Evolutionary conservation across 2,329 filamentous ascomycete genomes (phyloP), one percentile per base, ranked within the genome.

Genomic region (Clonostachys rhizophaga): DNA sequence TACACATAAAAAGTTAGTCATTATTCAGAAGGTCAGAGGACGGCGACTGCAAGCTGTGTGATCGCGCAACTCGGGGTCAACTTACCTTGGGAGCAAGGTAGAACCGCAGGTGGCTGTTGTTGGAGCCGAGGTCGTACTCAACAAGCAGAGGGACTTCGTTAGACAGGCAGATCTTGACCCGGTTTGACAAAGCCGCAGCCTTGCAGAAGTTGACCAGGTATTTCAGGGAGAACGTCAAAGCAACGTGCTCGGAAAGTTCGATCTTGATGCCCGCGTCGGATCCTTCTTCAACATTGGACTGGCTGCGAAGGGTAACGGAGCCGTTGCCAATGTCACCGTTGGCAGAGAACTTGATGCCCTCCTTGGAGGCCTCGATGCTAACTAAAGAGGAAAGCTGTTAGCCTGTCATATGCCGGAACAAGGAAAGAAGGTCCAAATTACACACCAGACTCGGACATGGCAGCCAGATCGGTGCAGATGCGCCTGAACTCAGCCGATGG

Each of bases 171-270:
- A 99, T 85, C 74, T 88, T 94, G 70, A 99, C 95, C 55, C 81
- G 78, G 57, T 69, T 75, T 37, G 91, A 92, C 51, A 99, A 77
- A 46, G 83, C 85, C 53, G 90, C 87, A 34, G 95, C 95, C 77
- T 99, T 99, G 87, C 94, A 97, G 77, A 99, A 99, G 81, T 97
- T 97, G 79, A 95, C 89, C 4, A 99, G 86, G 74, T 99, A 99
- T 76, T 99, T 99, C 61, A 99, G 87, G 34, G 94, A 97, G 76
- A 99, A 99, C 44, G 92, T 97, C 53, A 99, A 81, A 35, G 89
- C 80, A 51, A 99, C 94, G 45, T 94, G 90, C 75, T 99, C 95
- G 37, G 83, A 87, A 52, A 99, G 83, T 63, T 91, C 84, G 67
- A 99, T 96, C 55, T 89, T 81, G 59, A 97, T 87, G 63, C 91